Evolutionary conservation across 805 yeast genomes (phyloP).

Genomic region (Wickerhamomyces rabaulensis): DNA sequence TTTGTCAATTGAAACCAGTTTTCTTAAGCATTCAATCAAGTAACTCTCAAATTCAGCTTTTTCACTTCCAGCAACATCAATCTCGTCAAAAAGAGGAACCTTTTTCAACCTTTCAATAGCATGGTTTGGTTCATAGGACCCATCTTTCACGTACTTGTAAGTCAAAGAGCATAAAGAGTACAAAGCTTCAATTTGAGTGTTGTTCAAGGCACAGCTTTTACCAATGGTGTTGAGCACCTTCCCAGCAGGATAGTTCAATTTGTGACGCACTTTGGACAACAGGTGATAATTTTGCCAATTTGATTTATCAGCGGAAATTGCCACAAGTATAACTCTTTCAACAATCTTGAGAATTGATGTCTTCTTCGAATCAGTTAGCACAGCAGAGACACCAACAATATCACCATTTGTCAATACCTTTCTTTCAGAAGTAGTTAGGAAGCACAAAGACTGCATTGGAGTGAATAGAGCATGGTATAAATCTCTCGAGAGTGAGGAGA

Average conservation of each 20-base stretch:
- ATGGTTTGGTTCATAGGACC: conserved; percentile 26
- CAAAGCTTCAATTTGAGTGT: conserved; percentile 65
- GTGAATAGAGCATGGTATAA: conserved; percentile 37
- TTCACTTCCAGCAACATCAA: conserved; percentile 13
- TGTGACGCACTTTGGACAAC: conserved; percentile 52
- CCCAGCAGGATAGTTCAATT: conserved; percentile 33
- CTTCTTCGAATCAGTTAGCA: conserved; percentile 3
- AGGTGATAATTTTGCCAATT: conserved; percentile 64
- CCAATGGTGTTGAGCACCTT: conserved; percentile 37
- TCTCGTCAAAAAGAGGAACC: conserved; percentile 24
- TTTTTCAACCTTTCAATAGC: conserved; percentile 37
- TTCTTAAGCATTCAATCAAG: conserved; percentile 43
- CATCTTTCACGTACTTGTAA: conserved; percentile 48
- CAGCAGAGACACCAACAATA: conserved; percentile 4
- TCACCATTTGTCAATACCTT: conserved; percentile 20
- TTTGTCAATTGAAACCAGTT: conserved; percentile 56
- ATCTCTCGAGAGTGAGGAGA: conserved; percentile 53
- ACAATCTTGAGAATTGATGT: conserved; percentile 29
- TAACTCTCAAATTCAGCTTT: conserved; percentile 25
- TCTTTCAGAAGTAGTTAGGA: conserved; percentile 23
- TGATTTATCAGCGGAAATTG: conserved; percentile 36
- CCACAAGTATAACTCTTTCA: conserved; percentile 39
- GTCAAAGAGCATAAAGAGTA: conserved; percentile 54
- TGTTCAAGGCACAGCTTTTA: conserved; percentile 37
- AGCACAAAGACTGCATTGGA: conserved; percentile 63